Percentiles rank a stretch among this genome's conserved stretches.
These are phyloP conservation scores for Parmelia sp. DNA, from an alignment of 495 filamentous ascomycete species.

Conservation along the genomic window DNA sequence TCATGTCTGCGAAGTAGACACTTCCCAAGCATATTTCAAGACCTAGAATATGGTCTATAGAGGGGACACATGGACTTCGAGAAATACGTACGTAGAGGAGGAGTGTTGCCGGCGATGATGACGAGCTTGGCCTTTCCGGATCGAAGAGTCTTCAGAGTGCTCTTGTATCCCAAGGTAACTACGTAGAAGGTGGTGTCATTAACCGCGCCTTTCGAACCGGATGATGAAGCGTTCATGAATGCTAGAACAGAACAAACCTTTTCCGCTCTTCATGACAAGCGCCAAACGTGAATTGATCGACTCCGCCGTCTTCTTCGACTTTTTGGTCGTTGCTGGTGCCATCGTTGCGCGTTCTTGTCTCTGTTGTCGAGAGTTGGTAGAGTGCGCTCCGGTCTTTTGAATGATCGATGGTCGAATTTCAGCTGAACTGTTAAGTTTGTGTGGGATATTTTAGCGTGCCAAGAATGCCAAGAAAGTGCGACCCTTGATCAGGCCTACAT, in stretches of 20 bases:
- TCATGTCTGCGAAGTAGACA: constrained; percentile 31
- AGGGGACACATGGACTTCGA: background rate
- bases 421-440: constrained; percentile 13
- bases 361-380: background rate
- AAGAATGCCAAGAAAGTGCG: background rate
- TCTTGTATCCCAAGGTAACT: constrained; percentile 90
- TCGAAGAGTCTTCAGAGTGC: constrained; percentile 91
- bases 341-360: constrained; percentile 49
- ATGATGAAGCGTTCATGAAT: background rate
- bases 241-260: constrained; percentile 46
- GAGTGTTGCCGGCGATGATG: constrained; percentile 87
- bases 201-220: background rate
- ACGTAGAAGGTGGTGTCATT: constrained; percentile 13
- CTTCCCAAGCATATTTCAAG: constrained; percentile 31
- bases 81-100: constrained; percentile 59
- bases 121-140: constrained; percentile 61
- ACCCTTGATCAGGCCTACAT: constrained; percentile 1
- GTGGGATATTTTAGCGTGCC: constrained; percentile 10
- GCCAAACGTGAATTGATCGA: constrained; percentile 83
- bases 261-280: constrained; percentile 94
- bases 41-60: background rate
- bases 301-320: constrained; percentile 86
- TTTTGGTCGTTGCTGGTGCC: constrained; percentile 69
- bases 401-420: background rate
- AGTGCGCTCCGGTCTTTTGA: constrained; percentile 17